These are phyloP conservation scores for Arachnopeziza araneosa DNA, from an alignment of 2,329 filamentous ascomycete species.

Conservation along the genomic window DNA sequence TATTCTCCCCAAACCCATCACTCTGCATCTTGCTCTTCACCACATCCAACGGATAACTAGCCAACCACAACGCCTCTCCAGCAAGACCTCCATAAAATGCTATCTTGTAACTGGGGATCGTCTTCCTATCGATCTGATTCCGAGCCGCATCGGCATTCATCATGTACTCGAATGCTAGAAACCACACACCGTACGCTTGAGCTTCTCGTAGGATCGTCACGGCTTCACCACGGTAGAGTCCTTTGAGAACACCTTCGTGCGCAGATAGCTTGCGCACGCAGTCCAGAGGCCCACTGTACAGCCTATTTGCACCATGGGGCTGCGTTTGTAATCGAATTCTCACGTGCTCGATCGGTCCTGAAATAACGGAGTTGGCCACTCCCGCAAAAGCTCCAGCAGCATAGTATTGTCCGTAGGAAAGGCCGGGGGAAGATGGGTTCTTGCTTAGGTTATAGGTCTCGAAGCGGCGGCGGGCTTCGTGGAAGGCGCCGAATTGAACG, in stretches of 20 bases:
- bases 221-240: conserved; percentile 79
- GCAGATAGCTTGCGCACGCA: conserved; percentile 79
- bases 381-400: conserved; percentile 87
- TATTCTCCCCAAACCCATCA: conserved; percentile 72
- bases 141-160: conserved; percentile 85
- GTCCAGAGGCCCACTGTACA: conserved; percentile 83
- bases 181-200: conserved; percentile 94
- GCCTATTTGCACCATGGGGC: conserved; percentile 71
- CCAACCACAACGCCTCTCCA: conserved; percentile 89
- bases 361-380: conserved; percentile 81
- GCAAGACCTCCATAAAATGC: conserved; percentile 90
- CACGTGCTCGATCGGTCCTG: conserved; percentile 91
- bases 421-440: conserved; percentile 36
- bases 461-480: conserved; percentile 81
- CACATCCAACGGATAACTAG: conserved; percentile 93
- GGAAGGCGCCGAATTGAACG: conserved; percentile 97
- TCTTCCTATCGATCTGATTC: conserved; percentile 67
- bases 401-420: conserved; percentile 85
- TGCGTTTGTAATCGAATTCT: conserved; percentile 95
- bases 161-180: conserved; percentile 88
- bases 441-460: conserved; percentile 63
- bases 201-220: conserved; percentile 87
- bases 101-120: conserved; percentile 79
- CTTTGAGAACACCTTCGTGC: conserved; percentile 60
- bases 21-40: conserved; percentile 99